These are phyloP conservation scores for Warburgia ugandensis DNA, from an alignment of 164 flowering plant species.

Conservation along the genomic window DNA sequence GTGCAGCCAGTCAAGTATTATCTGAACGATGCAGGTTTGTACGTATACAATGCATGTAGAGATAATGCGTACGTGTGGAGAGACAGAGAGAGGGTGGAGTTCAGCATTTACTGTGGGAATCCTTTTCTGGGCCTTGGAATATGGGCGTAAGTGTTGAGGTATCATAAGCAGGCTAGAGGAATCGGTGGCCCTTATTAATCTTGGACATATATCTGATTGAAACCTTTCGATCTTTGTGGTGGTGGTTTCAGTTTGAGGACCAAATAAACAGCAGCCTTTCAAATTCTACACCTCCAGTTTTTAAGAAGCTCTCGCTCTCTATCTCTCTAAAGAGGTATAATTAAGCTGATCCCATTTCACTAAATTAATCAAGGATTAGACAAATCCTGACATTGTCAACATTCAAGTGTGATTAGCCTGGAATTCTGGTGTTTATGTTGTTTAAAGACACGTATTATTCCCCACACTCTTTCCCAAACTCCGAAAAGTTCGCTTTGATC, in stretches of 20 bases:
- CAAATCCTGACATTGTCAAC: too few species aligned
- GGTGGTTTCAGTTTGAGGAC: slow-evolving; percentile 1
- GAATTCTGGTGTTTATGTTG: too few species aligned
- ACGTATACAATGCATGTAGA: neutral
- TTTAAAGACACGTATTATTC: too few species aligned
- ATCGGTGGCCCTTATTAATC: neutral
- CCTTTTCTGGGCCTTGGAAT: slow-evolving; percentile 1
- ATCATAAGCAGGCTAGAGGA: neutral
- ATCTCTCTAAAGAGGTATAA: neutral
- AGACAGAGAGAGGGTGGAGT: neutral
- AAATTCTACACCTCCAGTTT: neutral
- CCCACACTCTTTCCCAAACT: too few species aligned
- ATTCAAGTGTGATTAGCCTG: too few species aligned
- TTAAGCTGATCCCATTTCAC: too few species aligned
- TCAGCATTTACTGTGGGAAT: neutral
- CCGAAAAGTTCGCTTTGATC: too few species aligned
- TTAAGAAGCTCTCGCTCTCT: neutral
- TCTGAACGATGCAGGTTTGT: neutral
- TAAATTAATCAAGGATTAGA: too few species aligned
- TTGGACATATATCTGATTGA: neutral
- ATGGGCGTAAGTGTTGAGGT: neutral
- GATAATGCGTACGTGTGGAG: neutral
- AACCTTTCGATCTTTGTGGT: slow-evolving; percentile 3
- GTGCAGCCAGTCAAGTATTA: neutral
- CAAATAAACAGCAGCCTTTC: neutral